These are phyloP conservation scores for Pezicula carpinea DNA, from an alignment of 2,329 filamentous ascomycete species.

Conservation along the genomic window DNA sequence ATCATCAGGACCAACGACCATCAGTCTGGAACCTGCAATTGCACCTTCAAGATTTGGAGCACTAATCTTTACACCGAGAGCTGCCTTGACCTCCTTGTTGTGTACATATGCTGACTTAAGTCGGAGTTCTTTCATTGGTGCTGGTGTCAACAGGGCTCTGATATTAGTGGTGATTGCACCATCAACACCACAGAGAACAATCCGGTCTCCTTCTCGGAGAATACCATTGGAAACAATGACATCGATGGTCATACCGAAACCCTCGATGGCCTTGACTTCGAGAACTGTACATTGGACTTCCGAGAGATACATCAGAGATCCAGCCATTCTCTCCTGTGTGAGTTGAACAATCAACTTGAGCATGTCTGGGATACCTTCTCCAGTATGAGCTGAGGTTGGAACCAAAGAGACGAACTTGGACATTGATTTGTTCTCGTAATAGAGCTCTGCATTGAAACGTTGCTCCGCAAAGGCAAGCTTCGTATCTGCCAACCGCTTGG, in stretches of 20 bases:
- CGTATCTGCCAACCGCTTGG: conserved; percentile 81
- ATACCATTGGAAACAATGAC: conserved; percentile 96
- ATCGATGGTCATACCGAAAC: conserved; percentile 97
- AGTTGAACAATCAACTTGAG: conserved; percentile 89
- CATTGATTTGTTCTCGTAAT: conserved; percentile 98
- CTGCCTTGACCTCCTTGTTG: conserved; percentile 98
- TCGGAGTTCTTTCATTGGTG: conserved; percentile 87
- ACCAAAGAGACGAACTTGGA: conserved; percentile 91
- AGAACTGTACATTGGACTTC: conserved; percentile 97
- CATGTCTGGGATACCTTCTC: conserved; percentile 98
- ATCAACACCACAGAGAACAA: conserved; percentile 94
- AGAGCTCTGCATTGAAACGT: conserved; percentile 95
- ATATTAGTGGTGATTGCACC: conserved; percentile 94
- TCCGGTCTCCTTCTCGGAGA: conserved; percentile 86
- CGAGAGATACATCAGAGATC: conserved; percentile 94
- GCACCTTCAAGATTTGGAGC: conserved; percentile 93
- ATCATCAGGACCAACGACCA: conserved; percentile 91
- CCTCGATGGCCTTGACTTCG: conserved; percentile 98
- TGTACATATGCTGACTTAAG: conserved; percentile 96
- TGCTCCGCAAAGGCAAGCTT: conserved; percentile 94
- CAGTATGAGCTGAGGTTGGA: conserved; percentile 96
- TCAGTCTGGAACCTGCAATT: conserved; percentile 89
- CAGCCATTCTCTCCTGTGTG: conserved; percentile 96
- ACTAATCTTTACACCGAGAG: conserved; percentile 97
- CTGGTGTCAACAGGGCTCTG: conserved; percentile 86